phyloP scores from a whole-genome alignment of 805 yeast genomes.

The Danielia reshetovae region DNA sequence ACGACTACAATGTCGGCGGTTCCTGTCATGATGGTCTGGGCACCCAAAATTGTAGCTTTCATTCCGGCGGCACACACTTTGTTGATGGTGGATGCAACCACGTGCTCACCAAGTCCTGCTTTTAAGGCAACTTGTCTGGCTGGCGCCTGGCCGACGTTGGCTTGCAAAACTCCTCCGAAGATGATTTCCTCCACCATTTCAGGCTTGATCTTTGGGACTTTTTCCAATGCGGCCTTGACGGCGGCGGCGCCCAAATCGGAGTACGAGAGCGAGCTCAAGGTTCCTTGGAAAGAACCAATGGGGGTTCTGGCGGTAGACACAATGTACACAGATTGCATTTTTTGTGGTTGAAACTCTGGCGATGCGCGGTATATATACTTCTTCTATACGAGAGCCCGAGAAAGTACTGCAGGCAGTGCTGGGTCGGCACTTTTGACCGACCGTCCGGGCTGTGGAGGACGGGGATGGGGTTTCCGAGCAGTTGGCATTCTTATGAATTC shows the following conservation, averaged over 20 bases:
- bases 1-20: slow-evolving; percentile 89
- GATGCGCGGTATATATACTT: no score
- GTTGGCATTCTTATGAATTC: no score
- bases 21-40: slow-evolving; percentile 86
- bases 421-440: no score
- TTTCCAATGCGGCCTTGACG: slow-evolving; percentile 79
- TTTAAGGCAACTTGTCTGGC: slow-evolving; percentile 95
- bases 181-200: slow-evolving; percentile 81
- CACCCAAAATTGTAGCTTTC: slow-evolving; percentile 86
- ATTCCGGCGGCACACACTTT: slow-evolving; percentile 97
- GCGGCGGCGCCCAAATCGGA: slow-evolving; percentile 91
- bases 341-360: not conserved
- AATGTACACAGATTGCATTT: slow-evolving; percentile 60
- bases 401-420: not conserved
- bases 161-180: slow-evolving; percentile 90
- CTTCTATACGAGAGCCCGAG: not conserved
- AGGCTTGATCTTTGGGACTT: slow-evolving; percentile 77
- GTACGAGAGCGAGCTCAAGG: slow-evolving; percentile 67
- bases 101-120: slow-evolving; percentile 77
- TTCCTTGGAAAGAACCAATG: slow-evolving; percentile 90
- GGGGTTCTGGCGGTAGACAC: slow-evolving; percentile 94
- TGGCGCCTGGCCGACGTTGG: slow-evolving; percentile 95
- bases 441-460: no score
- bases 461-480: no score
- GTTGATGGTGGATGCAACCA: slow-evolving; percentile 87